Conservation (phyloP, 179 eudicot species). For the Monotropa hypopitys region DNA sequence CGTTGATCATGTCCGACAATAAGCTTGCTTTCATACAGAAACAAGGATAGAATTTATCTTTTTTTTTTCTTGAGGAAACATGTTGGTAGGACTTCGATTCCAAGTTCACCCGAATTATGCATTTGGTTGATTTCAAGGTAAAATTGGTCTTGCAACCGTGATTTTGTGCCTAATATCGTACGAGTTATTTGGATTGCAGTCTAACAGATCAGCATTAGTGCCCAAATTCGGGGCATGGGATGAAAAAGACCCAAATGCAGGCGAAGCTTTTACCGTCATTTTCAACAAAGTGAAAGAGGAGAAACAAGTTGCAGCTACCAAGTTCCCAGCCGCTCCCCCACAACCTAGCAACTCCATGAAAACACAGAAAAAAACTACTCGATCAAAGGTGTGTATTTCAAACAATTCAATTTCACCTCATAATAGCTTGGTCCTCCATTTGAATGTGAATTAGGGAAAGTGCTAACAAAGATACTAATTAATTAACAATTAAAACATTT, state of each 20-base stretch:
- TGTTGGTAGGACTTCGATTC: too few relatives aligned
- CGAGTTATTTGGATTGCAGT: conserved; percentile 7
- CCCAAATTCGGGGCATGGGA: conserved; percentile 46
- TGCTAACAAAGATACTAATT: not conserved
- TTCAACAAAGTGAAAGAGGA: conserved; percentile 38
- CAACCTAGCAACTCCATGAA: not conserved
- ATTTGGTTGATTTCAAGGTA: not conserved
- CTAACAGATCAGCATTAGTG: conserved; percentile 26
- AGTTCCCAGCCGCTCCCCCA: conserved; percentile 13
- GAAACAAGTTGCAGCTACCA: conserved; percentile 28
- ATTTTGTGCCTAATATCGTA: not conserved
- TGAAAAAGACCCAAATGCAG: conserved; percentile 28
- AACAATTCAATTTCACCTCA: not conserved
- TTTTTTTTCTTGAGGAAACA: not conserved
- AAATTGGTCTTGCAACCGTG: not conserved
- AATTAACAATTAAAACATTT: not conserved
- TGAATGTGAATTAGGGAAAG: too few relatives aligned
- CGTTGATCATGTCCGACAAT: not conserved
- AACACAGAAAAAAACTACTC: conserved; percentile 4
- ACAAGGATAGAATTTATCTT: not conserved
- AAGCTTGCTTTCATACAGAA: not conserved
- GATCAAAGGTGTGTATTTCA: conserved; percentile 12
- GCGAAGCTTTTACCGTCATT: conserved; percentile 35
- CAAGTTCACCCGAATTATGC: not conserved
- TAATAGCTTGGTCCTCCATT: too few relatives aligned